Evolutionary conservation across 352 stramenopile species (phyloP), one percentile per base, ranked within the genome.

Genomic region (Globisporangium nodosum): DNA sequence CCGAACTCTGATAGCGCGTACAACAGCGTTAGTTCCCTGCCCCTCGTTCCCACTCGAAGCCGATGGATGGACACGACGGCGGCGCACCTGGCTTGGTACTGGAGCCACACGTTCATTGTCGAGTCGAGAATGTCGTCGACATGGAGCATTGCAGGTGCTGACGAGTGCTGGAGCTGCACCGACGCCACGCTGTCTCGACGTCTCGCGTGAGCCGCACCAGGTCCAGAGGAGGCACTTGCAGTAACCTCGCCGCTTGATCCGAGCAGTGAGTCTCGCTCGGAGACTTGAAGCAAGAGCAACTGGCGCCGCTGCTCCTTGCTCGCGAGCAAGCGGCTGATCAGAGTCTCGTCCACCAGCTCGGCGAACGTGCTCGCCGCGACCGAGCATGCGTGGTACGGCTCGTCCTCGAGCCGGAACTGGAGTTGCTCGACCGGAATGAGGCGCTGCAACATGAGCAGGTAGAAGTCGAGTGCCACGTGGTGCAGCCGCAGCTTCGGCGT

Each of bases 61-160:
- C 4, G 20, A 20, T 27, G 12, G 24, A 40, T 27, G 24, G 24
- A 27, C 33, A 12, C 33, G 33, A 13, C 33, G 37, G 12, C 37
- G 9, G 13, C 67, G 11, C 71, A 88, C 78, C 63, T 72, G 46
- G 73, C 61, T 51, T 90, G 81, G 52, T 78, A 71, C 37, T 86
- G 76, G 48, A 87, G 69, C 85, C 83, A 94, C 27, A 78, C 65
- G 20, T 72, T 72, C 81, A 92, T 91, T 12, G 91, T 51, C 49
- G 69, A 69, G 35, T 90, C 78, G 20, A 94, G 60, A 20, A 92
- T 65, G 5, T 90, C 79, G 18, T 93, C 79, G 1, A 94, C 49
- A 27, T 75, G 74, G 43, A 90, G 54, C 31, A 78, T 68, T 15
- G 64, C 52, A n/a, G 58, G 58, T 8, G 54, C 43, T 24, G 37